Conservation (phyloP, 345 rosid species). For the Eucalyptus sp. region DNA sequence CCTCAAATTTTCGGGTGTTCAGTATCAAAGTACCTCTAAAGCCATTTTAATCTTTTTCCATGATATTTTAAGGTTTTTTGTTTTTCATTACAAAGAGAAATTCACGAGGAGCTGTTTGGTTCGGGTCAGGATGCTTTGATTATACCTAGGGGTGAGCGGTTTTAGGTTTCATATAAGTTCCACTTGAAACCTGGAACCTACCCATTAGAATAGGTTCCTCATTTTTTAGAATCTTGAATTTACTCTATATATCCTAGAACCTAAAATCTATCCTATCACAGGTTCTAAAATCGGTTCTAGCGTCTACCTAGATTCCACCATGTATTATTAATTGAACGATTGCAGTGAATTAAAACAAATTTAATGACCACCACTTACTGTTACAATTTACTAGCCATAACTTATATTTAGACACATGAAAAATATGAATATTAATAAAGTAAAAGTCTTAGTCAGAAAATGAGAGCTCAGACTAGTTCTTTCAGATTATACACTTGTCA, state of each 20-base stretch:
- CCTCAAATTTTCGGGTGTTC: neutral
- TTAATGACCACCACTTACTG: accelerated
- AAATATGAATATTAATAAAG: no score
- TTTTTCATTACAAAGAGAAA: neutral
- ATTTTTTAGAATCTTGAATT: no score
- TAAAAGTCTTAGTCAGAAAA: no score
- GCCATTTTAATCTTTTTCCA: neutral
- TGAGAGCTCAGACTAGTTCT: accelerated
- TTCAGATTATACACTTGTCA: accelerated
- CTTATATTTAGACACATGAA: no score
- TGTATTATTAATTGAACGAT: no score
- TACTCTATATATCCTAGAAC: no score
- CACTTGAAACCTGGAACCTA: accelerated
- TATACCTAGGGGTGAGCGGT: accelerated
- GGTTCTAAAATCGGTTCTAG: accelerated
- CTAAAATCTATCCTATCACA: no score
- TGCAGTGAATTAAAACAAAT: accelerated
- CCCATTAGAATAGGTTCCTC: accelerated
- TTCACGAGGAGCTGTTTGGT: neutral
- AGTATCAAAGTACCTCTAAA: neutral
- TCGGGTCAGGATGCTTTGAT: accelerated
- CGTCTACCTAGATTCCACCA: accelerated
- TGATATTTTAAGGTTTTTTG: neutral
- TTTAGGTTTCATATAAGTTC: accelerated
- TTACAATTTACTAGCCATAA: accelerated